phyloP scores from a whole-genome alignment of 768 basidiomycete species.

The Naganishia onofrii region DNA sequence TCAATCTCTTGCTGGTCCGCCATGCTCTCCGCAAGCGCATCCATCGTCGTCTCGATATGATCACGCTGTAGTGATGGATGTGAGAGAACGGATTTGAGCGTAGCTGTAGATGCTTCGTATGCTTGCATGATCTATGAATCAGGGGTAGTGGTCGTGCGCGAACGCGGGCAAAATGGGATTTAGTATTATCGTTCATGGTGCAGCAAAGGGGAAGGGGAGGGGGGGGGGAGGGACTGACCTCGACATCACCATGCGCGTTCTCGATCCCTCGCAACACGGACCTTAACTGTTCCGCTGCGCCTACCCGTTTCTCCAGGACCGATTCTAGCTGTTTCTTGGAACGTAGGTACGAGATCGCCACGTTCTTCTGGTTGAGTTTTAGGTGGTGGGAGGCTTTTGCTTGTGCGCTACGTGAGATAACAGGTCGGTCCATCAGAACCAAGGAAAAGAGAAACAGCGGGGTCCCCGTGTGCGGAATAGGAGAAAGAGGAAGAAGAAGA shows the following conservation, averaged over 20 bases:
- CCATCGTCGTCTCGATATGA: slow-evolving; percentile 79
- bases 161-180: not conserved
- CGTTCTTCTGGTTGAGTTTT: slow-evolving; percentile 65
- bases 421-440: not conserved
- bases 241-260: slow-evolving; percentile 80
- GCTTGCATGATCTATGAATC: slow-evolving; percentile 81
- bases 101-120: slow-evolving; percentile 77
- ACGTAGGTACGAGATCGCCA: slow-evolving; percentile 74
- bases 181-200: no score
- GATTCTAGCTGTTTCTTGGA: slow-evolving; percentile 78
- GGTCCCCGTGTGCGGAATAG: no score
- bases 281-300: slow-evolving; percentile 70
- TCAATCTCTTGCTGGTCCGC: slow-evolving; percentile 80
- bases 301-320: slow-evolving; percentile 69
- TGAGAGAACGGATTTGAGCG: slow-evolving; percentile 70
- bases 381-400: slow-evolving; percentile 66
- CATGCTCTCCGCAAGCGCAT: slow-evolving; percentile 77
- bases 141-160: no score
- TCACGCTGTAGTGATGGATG: slow-evolving; percentile 77
- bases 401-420: slow-evolving; percentile 61
- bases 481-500: slow-evolving; percentile 3
- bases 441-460: no score
- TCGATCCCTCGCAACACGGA: slow-evolving; percentile 77
- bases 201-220: not conserved
- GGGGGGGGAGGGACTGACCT: slow-evolving; percentile 57